Percentiles rank a stretch among this genome's conserved stretches.
phyloP scores from a whole-genome alignment of 768 basidiomycete genomes.

The Rhodocollybia butyracea region DNA sequence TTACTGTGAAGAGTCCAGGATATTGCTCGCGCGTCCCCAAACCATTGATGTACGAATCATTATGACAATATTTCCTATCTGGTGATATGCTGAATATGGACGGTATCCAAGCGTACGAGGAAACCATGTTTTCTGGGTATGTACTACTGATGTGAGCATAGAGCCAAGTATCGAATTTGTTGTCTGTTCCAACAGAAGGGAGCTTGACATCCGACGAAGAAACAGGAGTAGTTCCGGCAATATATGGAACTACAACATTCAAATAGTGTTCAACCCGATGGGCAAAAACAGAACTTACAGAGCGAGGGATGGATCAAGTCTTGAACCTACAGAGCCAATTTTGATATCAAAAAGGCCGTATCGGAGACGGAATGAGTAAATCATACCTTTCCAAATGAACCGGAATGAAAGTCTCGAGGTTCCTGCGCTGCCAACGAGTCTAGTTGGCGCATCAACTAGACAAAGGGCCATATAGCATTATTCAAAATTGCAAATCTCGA shows the following conservation, averaged over 20 bases:
- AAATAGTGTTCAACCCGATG: neutral
- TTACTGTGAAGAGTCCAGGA: slow-evolving; percentile 6
- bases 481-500: neutral
- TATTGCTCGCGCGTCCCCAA: slow-evolving; percentile 11
- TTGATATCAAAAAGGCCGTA: neutral
- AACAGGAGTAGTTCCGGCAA: too few relatives aligned
- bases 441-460: slow-evolving; percentile 11
- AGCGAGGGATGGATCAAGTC: slow-evolving; percentile 15
- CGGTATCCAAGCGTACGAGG: too few relatives aligned
- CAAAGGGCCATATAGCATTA: neutral
- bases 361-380: neutral
- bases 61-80: too few relatives aligned
- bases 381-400: slow-evolving; percentile 10
- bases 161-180: neutral
- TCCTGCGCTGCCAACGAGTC: too few relatives aligned
- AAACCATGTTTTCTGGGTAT: slow-evolving; percentile 13
- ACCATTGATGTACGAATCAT: too few relatives aligned
- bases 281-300: slow-evolving; percentile 1
- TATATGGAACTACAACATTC: too few relatives aligned
- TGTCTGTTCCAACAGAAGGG: neutral
- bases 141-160: neutral
- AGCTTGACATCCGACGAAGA: slow-evolving; percentile 2
- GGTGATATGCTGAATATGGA: too few relatives aligned
- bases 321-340: slow-evolving; percentile 10
- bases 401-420: slow-evolving; percentile 16